Conservation (phyloP, 371 early-diverging fungal genomes). For the Funneliformis caledonium region DNA sequence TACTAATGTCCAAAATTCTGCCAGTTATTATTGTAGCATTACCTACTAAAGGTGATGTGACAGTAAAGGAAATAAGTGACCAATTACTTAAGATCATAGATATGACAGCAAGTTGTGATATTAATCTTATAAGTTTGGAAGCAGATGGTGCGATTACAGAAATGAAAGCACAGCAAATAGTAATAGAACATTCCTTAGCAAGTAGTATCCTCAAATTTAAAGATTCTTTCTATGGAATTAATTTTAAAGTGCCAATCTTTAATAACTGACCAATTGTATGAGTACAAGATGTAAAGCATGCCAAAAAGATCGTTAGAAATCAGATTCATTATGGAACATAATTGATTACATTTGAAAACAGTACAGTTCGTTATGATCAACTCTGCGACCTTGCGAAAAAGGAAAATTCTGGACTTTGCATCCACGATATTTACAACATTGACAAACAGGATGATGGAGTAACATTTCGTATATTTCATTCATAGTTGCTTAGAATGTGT, state of each 20-base stretch:
- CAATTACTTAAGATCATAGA: too few relatives aligned
- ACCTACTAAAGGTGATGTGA: slow-evolving; percentile 1
- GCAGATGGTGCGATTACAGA: background rate
- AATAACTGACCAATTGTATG: background rate
- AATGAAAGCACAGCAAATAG: background rate
- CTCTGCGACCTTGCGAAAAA: background rate
- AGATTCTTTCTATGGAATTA: background rate
- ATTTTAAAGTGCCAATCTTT: background rate
- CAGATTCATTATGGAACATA: background rate
- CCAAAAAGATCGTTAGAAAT: background rate
- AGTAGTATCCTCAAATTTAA: background rate
- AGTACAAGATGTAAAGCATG: background rate
- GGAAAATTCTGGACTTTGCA: background rate
- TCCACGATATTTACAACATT: background rate
- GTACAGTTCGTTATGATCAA: slow-evolving; percentile 7
- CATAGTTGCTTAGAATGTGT: too few relatives aligned
- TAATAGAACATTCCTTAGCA: background rate
- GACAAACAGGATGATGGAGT: background rate
- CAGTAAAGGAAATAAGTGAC: background rate
- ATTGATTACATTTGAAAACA: background rate
- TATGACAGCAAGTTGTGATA: background rate
- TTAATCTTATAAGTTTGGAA: background rate
- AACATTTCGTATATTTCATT: background rate
- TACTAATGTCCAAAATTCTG: background rate
- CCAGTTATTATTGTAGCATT: background rate